Percentiles rank a stretch among this genome's conserved stretches.
These are phyloP conservation scores for Phytopythium aichiense DNA, from an alignment of 352 stramenopile species.

Conservation along the genomic window DNA sequence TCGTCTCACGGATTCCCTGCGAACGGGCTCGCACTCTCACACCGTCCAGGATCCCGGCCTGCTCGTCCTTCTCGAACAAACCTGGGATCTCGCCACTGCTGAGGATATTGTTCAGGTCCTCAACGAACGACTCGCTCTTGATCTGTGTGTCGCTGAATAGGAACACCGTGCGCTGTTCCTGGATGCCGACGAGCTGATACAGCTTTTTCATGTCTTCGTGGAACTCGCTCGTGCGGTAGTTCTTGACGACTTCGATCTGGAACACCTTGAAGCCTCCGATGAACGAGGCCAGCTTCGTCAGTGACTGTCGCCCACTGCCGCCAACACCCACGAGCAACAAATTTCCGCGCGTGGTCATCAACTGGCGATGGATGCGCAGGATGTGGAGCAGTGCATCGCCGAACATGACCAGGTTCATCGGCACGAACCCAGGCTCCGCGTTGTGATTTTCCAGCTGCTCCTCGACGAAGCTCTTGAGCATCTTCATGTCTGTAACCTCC, in stretches of 20 bases:
- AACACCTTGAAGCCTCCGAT: conserved; percentile 89
- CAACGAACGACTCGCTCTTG: conserved; percentile 91
- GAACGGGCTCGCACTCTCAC: conserved; percentile 61
- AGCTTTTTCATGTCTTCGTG: conserved; percentile 93
- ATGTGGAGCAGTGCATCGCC: conserved; percentile 90
- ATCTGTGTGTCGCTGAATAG: conserved; percentile 94
- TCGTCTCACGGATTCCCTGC: conserved; percentile 83
- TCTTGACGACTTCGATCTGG: conserved; percentile 94
- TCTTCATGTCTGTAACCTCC: conserved; percentile 84
- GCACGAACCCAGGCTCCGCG: conserved; percentile 80
- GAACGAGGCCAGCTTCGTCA: conserved; percentile 87
- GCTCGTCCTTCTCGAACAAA: conserved; percentile 91
- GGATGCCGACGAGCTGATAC: conserved; percentile 70
- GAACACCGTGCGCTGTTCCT: conserved; percentile 87
- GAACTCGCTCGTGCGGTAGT: conserved; percentile 90
- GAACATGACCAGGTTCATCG: conserved; percentile 91
- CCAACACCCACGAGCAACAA: conserved; percentile 91
- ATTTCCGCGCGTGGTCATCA: conserved; percentile 88
- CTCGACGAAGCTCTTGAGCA: conserved; percentile 87
- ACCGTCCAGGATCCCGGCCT: conserved; percentile 79
- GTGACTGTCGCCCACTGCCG: conserved; percentile 85
- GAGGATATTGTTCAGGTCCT: conserved; percentile 93
- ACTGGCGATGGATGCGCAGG: conserved; percentile 85
- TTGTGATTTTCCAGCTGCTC: conserved; percentile 92
- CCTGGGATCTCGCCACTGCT: conserved; percentile 90